A percentile compares a stretch with the other conserved stretches of the same genome.
These are phyloP conservation scores for Podospora fimiseda DNA, from an alignment of 495 filamentous ascomycete species.

Conservation along the genomic window DNA sequence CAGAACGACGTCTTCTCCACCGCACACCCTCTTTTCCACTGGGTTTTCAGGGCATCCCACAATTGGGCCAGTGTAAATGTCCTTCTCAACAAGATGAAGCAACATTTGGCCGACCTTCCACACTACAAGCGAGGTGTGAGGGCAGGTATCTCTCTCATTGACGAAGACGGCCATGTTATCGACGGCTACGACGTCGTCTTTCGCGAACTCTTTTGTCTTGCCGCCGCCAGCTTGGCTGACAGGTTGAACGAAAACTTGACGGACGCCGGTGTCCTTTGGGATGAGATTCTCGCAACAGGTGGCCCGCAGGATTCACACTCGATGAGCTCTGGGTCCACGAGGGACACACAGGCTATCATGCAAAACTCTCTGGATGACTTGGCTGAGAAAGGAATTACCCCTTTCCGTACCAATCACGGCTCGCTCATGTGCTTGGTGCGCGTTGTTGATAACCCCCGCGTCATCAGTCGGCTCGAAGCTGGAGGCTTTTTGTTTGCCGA, in stretches of 20 bases:
- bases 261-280: constrained; percentile 67
- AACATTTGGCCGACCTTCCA: constrained; percentile 44
- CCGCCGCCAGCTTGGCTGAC: constrained; percentile 65
- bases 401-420: constrained; percentile 49
- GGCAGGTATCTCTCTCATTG: constrained; percentile 28
- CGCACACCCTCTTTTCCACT: constrained; percentile 75
- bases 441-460: constrained; percentile 45
- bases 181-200: constrained; percentile 69
- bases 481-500: constrained; percentile 72
- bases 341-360: neutral
- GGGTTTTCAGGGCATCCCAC: constrained; percentile 74
- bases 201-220: constrained; percentile 80
- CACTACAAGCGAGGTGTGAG: constrained; percentile 18
- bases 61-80: constrained; percentile 65
- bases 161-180: constrained; percentile 41
- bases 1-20: constrained; percentile 72
- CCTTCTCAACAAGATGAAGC: constrained; percentile 63
- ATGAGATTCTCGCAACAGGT: constrained; percentile 67
- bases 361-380: constrained; percentile 8
- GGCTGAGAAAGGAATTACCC: constrained; percentile 26
- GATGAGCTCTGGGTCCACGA: constrained; percentile 1
- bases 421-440: constrained; percentile 79
- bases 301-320: constrained; percentile 5
- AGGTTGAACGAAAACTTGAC: constrained; percentile 55
- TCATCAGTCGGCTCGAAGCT: constrained; percentile 52